These are phyloP conservation scores for Coniferiporia weirii DNA, from an alignment of 1,284 basidiomycete genomes.

Conservation along the genomic window DNA sequence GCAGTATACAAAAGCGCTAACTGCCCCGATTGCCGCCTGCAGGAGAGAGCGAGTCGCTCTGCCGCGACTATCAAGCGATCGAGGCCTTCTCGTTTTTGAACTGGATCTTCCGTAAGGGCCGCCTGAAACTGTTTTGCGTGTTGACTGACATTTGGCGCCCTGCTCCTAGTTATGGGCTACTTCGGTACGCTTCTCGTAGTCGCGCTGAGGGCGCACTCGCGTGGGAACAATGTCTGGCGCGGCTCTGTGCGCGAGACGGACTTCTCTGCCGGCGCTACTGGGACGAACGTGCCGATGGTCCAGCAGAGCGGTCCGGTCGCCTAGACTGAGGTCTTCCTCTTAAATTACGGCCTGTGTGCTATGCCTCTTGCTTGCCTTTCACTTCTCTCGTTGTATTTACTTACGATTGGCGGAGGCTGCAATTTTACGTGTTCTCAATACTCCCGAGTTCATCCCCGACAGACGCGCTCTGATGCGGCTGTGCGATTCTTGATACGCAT, in stretches of 20 bases:
- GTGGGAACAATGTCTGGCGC: slow-evolving; percentile 11
- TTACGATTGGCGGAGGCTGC: too few relatives aligned
- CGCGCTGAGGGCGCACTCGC: slow-evolving; percentile 7
- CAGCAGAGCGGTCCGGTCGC: background rate
- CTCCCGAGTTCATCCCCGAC: background rate
- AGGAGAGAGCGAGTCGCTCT: slow-evolving; percentile 22
- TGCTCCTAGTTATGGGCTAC: slow-evolving; percentile 18
- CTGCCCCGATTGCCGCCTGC: too few relatives aligned
- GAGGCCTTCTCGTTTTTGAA: slow-evolving; percentile 49
- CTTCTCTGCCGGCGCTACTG: background rate
- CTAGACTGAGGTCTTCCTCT: background rate
- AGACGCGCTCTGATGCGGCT: background rate
- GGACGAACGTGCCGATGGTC: slow-evolving; percentile 2
- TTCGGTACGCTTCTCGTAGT: slow-evolving; percentile 17
- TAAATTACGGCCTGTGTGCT: too few relatives aligned
- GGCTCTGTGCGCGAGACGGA: slow-evolving; percentile 12
- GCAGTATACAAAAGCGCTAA: background rate
- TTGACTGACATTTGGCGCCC: background rate
- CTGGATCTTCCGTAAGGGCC: slow-evolving; percentile 43
- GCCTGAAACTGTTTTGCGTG: background rate
- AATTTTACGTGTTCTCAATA: too few relatives aligned
- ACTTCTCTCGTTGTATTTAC: too few relatives aligned
- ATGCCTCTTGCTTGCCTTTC: too few relatives aligned
- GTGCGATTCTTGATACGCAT: background rate
- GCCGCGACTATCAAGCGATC: slow-evolving; percentile 40